A percentile compares a stretch with the other conserved stretches of the same genome.
Evolutionary conservation across 495 filamentous ascomycete genomes (phyloP).

Genomic region (Lepraria neglecta): DNA sequence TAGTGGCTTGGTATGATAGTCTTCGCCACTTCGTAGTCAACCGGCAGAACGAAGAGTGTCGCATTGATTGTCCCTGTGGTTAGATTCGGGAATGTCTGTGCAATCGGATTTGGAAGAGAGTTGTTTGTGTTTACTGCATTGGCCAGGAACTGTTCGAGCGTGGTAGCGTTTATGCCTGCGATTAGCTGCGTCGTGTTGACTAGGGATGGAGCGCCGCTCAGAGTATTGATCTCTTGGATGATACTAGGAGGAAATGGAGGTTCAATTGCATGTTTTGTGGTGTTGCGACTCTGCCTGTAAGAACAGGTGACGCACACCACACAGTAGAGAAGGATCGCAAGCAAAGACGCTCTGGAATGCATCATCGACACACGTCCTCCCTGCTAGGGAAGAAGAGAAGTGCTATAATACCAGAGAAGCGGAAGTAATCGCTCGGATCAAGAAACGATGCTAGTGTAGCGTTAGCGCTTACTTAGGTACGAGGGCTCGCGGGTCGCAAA

Average conservation of each 20-base stretch:
- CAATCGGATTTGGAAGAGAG: constrained; percentile 14
- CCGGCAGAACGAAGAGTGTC: constrained; percentile 9
- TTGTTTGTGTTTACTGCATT: constrained; percentile 3
- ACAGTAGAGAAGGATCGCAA: no score
- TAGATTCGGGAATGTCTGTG: constrained; percentile 1
- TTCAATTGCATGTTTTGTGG: neutral
- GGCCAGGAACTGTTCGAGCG: constrained; percentile 1
- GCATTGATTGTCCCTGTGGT: constrained; percentile 19
- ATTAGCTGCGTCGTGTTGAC: constrained; percentile 1
- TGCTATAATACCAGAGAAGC: no score
- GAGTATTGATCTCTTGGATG: neutral
- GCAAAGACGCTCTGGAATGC: no score
- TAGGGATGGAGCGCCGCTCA: constrained; percentile 2
- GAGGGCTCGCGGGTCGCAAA: no score
- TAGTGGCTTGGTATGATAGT: constrained; percentile 18
- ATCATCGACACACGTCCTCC: no score
- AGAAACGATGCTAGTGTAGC: no score
- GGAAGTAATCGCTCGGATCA: no score
- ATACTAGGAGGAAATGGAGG: constrained; percentile 5
- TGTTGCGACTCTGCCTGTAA: no score
- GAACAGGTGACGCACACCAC: no score
- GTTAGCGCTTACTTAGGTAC: no score
- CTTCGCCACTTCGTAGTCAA: constrained; percentile 7
- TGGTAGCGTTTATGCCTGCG: neutral
- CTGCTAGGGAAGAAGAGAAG: no score